Evolutionary conservation across 2,329 filamentous ascomycete genomes (phyloP).

Genomic region (Trichophyton mentagrophytes): DNA sequence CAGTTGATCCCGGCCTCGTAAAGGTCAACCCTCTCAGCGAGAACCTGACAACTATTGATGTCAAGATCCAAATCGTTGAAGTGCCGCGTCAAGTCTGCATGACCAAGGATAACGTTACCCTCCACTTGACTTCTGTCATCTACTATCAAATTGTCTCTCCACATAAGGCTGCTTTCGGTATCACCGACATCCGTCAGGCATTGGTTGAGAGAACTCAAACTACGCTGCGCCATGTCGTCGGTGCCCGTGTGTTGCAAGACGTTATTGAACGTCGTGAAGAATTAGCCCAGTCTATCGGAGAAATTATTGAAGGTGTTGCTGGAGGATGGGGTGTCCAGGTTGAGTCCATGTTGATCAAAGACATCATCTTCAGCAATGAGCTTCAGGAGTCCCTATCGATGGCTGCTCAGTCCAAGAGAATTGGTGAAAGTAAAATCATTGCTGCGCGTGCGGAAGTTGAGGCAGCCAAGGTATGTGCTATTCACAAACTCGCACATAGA

Average conservation of each 20-base stretch:
- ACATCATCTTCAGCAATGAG: conserved; percentile 93
- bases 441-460: conserved; percentile 94
- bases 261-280: conserved; percentile 98
- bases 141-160: conserved; percentile 96
- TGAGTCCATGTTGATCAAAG: conserved; percentile 98
- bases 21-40: conserved; percentile 96
- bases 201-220: conserved; percentile 96
- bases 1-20: conserved; percentile 90
- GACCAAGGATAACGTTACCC: conserved; percentile 97
- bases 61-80: conserved; percentile 97
- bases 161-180: conserved; percentile 94
- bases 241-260: conserved; percentile 88
- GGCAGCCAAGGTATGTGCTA: conserved; percentile 61
- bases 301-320: conserved; percentile 95
- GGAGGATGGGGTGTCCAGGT: conserved; percentile 89
- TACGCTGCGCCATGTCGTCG: conserved; percentile 90
- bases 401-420: conserved; percentile 96
- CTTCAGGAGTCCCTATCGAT: conserved; percentile 93
- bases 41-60: conserved; percentile 78
- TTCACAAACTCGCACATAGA: not conserved
- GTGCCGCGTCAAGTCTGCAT: conserved; percentile 95
- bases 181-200: conserved; percentile 88
- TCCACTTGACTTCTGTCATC: conserved; percentile 90
- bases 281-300: conserved; percentile 83
- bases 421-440: conserved; percentile 97